These are phyloP conservation scores for Amesomyces nigricolor DNA, from an alignment of 2,329 filamentous ascomycete genomes.

Conservation along the genomic window DNA sequence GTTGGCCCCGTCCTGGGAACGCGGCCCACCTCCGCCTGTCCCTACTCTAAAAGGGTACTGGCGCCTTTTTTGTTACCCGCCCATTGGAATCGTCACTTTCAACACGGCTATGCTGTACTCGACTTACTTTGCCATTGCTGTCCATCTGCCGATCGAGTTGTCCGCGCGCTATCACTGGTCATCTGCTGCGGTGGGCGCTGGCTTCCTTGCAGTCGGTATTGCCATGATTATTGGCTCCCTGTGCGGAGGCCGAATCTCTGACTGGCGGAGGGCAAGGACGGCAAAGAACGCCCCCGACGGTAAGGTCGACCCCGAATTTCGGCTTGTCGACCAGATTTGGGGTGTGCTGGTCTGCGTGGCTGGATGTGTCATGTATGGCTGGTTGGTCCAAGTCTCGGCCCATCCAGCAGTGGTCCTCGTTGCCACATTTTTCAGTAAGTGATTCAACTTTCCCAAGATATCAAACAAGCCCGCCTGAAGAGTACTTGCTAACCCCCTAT, in stretches of 20 bases:
- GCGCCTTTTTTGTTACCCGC: constrained; percentile 14
- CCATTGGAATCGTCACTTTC: constrained; percentile 15
- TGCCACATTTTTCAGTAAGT: constrained; percentile 16
- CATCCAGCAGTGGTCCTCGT: constrained; percentile 13
- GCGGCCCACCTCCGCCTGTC: constrained; percentile 8
- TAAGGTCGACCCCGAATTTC: constrained; percentile 18
- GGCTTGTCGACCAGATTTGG: constrained; percentile 17
- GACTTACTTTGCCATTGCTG: constrained; percentile 17
- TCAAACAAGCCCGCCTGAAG: too few species aligned
- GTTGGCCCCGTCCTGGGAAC: constrained; percentile 8
- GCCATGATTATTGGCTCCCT: constrained; percentile 16
- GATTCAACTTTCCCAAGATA: neutral
- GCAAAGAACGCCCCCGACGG: neutral
- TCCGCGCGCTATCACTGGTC: constrained; percentile 12
- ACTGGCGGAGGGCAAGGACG: constrained; percentile 15
- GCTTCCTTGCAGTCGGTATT: constrained; percentile 15
- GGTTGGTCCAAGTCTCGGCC: constrained; percentile 4
- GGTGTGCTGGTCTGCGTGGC: constrained; percentile 13
- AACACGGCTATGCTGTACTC: constrained; percentile 19
- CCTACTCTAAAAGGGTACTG: constrained; percentile 16
- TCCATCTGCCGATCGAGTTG: constrained; percentile 13
- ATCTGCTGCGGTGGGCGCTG: constrained; percentile 13
- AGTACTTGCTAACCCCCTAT: neutral
- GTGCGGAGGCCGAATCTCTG: constrained; percentile 14
- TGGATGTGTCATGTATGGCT: constrained; percentile 14